Evolutionary conservation across 2,329 filamentous ascomycete species (phyloP), one percentile per base, ranked within the genome.

Genomic region (Trichoderma atrobrunneum): DNA sequence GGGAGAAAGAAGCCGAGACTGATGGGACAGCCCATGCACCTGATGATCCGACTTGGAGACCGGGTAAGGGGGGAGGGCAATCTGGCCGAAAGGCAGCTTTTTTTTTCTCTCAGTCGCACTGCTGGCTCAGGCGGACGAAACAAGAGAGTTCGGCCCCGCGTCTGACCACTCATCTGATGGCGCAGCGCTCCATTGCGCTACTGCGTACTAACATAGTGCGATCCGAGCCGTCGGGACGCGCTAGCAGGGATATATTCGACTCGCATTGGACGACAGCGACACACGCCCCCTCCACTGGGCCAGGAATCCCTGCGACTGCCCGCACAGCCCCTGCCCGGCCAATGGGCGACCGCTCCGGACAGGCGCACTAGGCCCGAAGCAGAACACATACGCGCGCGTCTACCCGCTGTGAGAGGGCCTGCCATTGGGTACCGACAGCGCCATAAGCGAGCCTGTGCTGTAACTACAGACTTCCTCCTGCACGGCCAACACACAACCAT

Each of bases 211-310:
- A 66, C 68, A 76, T 80, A 77, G 80, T 75, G 74, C 77, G 76
- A 81, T 78, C 81, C 81, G 80, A 75, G 74, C 74, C 81, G 78
- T 76, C 81, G 81, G 78, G 78, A 78, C 77, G 74, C 79, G 77
- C 81, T 82, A 82, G 78, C 48, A 76, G 60, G 74, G 75, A 51
- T 12, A 5, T 12, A 0, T 21, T 14, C 32, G 21, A 24, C 21
- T 24, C 6, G 10, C 48, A 79, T 79, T 80, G 78, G 78, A 14
- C 54, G 2, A 7, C 2, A 14, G 16, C 3, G 2, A 28, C 54
- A 43, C 71, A 73, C 73, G 70, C 74, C 74, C 72, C 74, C 73
- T 73, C 73, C 70, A 59, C 56, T 26, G 11, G 28, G 26, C 36
- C 56, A 39, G 56, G 62, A 0, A 59, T 59, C 59, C 43, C 16